Percentiles rank a stretch among this genome's conserved stretches.
Conservation (phyloP, 441 rosid species). For the Iberis amara region DNA sequence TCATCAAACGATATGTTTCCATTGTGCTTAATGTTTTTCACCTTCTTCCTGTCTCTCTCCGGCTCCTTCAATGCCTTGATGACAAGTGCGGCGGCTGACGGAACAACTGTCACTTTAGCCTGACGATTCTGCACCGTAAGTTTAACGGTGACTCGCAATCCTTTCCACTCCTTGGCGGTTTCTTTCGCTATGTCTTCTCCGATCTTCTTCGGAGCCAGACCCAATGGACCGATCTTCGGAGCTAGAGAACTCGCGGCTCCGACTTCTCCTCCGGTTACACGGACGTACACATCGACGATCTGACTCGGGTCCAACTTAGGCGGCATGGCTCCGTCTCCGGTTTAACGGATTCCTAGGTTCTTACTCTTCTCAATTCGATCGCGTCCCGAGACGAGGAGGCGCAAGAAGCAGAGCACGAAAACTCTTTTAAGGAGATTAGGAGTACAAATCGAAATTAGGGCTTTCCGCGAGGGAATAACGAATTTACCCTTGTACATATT, state of each 20-base stretch:
- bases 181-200: slow-evolving; percentile 88
- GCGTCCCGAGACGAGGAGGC: slow-evolving; percentile 15
- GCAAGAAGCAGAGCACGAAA: background rate
- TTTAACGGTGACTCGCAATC: slow-evolving; percentile 72
- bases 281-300: slow-evolving; percentile 71
- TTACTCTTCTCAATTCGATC: background rate
- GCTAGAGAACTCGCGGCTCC: slow-evolving; percentile 58
- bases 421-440: slow-evolving; percentile 6
- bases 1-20: slow-evolving; percentile 66
- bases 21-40: slow-evolving; percentile 69
- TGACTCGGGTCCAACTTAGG: slow-evolving; percentile 71
- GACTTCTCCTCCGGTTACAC: slow-evolving; percentile 85
- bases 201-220: slow-evolving; percentile 84
- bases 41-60: slow-evolving; percentile 79
- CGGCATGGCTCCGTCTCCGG: slow-evolving; percentile 42
- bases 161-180: slow-evolving; percentile 87
- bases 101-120: slow-evolving; percentile 78
- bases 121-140: slow-evolving; percentile 83
- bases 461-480: background rate
- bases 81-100: slow-evolving; percentile 71
- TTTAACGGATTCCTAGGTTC: background rate
- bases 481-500: background rate
- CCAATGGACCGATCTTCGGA: slow-evolving; percentile 85
- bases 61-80: slow-evolving; percentile 85
- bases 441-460: slow-evolving; percentile 25